Conservation (phyloP, 169 alveolate species). For the Eimeria tenella region DNA sequence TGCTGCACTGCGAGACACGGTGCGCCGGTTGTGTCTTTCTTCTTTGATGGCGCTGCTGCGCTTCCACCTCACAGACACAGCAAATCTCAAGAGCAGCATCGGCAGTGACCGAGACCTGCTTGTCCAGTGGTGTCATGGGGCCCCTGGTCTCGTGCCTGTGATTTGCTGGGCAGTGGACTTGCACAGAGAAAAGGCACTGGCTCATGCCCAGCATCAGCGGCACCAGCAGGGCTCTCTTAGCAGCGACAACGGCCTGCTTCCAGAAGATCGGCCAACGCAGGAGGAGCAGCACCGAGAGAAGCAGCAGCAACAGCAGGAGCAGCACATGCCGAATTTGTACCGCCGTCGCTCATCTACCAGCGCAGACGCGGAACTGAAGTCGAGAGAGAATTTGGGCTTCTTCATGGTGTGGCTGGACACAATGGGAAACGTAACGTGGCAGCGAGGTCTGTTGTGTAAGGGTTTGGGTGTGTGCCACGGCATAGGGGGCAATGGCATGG, state of each 20-base stretch:
- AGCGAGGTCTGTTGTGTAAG: constrained; percentile 88
- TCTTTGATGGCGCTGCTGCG: neutral
- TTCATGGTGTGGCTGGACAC: constrained; percentile 80
- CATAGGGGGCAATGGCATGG: constrained; percentile 89
- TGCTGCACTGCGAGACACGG: constrained; percentile 3
- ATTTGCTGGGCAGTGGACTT: constrained; percentile 75
- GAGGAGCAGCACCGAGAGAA: neutral
- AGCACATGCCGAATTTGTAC: neutral
- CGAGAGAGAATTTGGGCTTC: constrained; percentile 49
- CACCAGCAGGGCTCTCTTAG: neutral
- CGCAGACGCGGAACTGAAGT: constrained; percentile 16
- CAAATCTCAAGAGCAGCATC: constrained; percentile 87
- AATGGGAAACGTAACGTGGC: constrained; percentile 87
- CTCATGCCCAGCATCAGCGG: constrained; percentile 69
- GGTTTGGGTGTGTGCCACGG: constrained; percentile 94
- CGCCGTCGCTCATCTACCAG: neutral
- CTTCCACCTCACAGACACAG: constrained; percentile 69
- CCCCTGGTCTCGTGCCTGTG: constrained; percentile 91
- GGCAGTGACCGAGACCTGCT: constrained; percentile 82
- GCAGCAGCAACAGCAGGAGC: neutral
- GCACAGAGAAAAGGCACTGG: constrained; percentile 78
- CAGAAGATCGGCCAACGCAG: neutral
- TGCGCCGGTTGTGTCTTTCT: neutral
- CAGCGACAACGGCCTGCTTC: neutral
- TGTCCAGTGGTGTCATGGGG: constrained; percentile 94